A percentile compares a stretch with the other conserved stretches of the same genome.
Conservation (phyloP, 441 rosid genomes). For the Brassica hybrid region DNA sequence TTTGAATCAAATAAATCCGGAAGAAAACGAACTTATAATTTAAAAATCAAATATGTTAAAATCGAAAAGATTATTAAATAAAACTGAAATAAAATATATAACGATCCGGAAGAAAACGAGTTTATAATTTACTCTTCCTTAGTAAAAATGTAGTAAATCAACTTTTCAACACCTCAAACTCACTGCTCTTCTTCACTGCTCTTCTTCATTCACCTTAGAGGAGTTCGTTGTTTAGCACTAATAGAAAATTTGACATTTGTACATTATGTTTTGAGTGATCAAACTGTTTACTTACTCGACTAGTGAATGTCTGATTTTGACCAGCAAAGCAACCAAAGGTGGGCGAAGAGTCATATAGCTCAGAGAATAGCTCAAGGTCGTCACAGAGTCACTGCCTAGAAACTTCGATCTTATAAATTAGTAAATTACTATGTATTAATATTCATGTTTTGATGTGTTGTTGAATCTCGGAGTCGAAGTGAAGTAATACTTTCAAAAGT, state of each 20-base stretch:
- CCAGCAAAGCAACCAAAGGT: constrained; percentile 97
- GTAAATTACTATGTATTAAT: constrained; percentile 1
- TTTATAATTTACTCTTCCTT: no score
- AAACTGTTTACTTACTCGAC: constrained; percentile 1
- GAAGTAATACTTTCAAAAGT: neutral
- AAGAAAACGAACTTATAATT: no score
- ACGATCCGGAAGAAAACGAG: no score
- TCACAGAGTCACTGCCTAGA: constrained; percentile 80
- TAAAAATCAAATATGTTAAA: no score
- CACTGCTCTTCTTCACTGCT: no score
- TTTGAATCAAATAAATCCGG: no score
- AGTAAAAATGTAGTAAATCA: no score
- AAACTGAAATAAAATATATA: no score
- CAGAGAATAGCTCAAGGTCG: constrained; percentile 96
- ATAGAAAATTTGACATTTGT: neutral
- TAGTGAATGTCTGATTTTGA: constrained; percentile 36
- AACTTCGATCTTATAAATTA: constrained; percentile 1
- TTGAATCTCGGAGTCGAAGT: constrained; percentile 22
- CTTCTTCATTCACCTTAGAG: no score
- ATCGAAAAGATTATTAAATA: no score
- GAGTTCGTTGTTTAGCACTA: neutral
- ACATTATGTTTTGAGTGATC: neutral
- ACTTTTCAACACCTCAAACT: no score
- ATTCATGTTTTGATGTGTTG: constrained; percentile 30
- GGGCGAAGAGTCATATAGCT: constrained; percentile 91